Evolutionary conservation across 768 basidiomycete species (phyloP).

Genomic region (Suillus subalutaceus): DNA sequence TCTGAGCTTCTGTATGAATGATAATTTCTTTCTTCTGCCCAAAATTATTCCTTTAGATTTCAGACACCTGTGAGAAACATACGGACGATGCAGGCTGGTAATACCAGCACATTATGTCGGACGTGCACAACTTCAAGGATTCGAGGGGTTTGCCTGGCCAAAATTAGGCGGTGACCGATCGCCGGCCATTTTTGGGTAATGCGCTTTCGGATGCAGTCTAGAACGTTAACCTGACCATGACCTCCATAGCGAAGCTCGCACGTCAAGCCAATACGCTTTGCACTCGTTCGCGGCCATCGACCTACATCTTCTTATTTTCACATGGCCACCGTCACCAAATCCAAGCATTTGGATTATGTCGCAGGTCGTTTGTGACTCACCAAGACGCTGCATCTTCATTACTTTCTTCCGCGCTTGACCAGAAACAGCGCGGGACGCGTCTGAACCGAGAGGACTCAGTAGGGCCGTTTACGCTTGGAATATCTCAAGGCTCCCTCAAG

Average conservation of each 20-base stretch:
- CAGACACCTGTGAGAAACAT: background rate
- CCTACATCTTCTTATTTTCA: conserved; percentile 1
- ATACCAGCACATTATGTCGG: background rate
- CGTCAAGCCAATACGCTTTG: conserved; percentile 6
- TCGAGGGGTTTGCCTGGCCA: background rate
- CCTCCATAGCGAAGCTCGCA: conserved; percentile 5
- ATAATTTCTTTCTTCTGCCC: background rate
- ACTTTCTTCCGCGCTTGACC: conserved; percentile 68
- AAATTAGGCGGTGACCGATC: background rate
- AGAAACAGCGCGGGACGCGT: conserved; percentile 44
- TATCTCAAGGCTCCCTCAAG: conserved; percentile 56
- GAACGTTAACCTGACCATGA: conserved; percentile 7
- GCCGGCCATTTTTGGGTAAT: background rate
- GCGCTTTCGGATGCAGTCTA: conserved; percentile 1
- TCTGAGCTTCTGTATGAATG: conserved; percentile 13
- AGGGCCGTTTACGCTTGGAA: conserved; percentile 79
- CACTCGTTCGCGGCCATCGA: conserved; percentile 9
- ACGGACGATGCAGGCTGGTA: background rate
- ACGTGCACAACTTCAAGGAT: background rate
- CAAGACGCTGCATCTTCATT: conserved; percentile 47
- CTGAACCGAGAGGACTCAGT: conserved; percentile 57
- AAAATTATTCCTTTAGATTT: background rate
- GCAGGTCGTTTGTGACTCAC: conserved; percentile 50
- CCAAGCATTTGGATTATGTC: background rate
- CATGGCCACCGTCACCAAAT: background rate